Conservation (phyloP, 768 basidiomycete species). For the Suillus discolor region DNA sequence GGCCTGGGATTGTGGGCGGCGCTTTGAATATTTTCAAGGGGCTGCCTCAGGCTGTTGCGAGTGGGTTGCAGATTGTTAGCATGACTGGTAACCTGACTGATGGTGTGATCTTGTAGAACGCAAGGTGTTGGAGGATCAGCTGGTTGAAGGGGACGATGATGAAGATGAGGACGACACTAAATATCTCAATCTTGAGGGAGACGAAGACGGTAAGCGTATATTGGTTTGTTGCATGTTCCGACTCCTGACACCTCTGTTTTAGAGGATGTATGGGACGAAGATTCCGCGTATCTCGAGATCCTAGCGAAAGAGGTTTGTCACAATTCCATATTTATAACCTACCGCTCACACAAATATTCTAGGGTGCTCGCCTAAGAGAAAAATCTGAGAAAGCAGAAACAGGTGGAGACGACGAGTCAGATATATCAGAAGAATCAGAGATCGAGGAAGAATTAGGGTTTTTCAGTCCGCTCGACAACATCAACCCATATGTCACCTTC, state of each 20-base stretch:
- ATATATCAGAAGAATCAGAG: constrained; percentile 54
- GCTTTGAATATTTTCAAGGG: constrained; percentile 75
- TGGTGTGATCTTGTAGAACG: constrained; percentile 42
- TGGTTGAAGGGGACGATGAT: constrained; percentile 44
- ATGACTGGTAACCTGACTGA: not conserved
- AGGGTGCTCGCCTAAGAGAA: constrained; percentile 77
- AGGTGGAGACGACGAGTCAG: constrained; percentile 39
- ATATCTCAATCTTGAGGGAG: constrained; percentile 64
- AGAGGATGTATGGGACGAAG: constrained; percentile 92
- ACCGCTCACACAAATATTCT: constrained; percentile 7
- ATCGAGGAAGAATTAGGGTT: constrained; percentile 86
- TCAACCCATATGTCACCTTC: constrained; percentile 79
- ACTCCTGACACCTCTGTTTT: constrained; percentile 7
- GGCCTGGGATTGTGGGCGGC: constrained; percentile 74
- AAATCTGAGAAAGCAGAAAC: constrained; percentile 47
- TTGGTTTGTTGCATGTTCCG: not conserved
- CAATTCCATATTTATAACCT: constrained; percentile 3
- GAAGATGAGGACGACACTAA: constrained; percentile 53
- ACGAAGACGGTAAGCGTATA: constrained; percentile 51
- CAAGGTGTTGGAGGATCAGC: constrained; percentile 58
- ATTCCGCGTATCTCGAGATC: constrained; percentile 86
- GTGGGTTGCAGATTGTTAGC: constrained; percentile 40
- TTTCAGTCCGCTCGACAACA: constrained; percentile 79
- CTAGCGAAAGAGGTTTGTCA: constrained; percentile 73
- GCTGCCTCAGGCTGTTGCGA: constrained; percentile 74